phyloP scores from a whole-genome alignment of 441 rosid genomes.

The Gossypium gossypioides region DNA sequence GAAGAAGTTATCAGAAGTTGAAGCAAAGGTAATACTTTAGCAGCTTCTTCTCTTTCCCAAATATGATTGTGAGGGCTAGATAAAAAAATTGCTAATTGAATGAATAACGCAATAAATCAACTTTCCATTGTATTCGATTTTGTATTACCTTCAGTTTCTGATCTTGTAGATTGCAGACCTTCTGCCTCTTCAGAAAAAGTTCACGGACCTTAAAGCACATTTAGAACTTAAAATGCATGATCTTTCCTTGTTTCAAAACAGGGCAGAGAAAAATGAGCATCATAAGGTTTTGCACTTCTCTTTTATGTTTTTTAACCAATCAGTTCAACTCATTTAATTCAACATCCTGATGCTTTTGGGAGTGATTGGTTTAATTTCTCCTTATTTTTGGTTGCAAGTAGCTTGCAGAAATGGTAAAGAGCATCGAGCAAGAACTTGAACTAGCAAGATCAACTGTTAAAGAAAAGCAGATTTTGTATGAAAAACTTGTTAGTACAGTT shows the following conservation, averaged over 20 bases:
- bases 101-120: neutral
- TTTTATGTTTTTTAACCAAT: constrained; percentile 3
- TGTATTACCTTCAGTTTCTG: constrained; percentile 15
- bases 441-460: constrained; percentile 53
- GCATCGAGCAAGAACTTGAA: constrained; percentile 70
- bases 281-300: constrained; percentile 59
- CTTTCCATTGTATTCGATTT: neutral
- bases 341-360: constrained; percentile 8
- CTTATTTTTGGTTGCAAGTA: constrained; percentile 20
- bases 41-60: neutral
- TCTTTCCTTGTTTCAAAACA: constrained; percentile 73
- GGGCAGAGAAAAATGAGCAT: constrained; percentile 96
- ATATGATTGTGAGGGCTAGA: neutral
- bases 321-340: constrained; percentile 6
- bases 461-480: constrained; percentile 58
- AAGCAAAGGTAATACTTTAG: constrained; percentile 47
- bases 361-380: neutral
- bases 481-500: constrained; percentile 45
- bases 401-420: constrained; percentile 86
- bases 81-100: neutral
- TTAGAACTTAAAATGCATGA: constrained; percentile 82
- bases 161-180: constrained; percentile 67
- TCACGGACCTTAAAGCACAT: constrained; percentile 57
- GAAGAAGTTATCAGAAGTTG: constrained; percentile 58
- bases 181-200: constrained; percentile 66